Percentiles rank a stretch among this genome's conserved stretches.
phyloP scores from a whole-genome alignment of 352 stramenopile genomes.

The Globisporangium megalacanthum region DNA sequence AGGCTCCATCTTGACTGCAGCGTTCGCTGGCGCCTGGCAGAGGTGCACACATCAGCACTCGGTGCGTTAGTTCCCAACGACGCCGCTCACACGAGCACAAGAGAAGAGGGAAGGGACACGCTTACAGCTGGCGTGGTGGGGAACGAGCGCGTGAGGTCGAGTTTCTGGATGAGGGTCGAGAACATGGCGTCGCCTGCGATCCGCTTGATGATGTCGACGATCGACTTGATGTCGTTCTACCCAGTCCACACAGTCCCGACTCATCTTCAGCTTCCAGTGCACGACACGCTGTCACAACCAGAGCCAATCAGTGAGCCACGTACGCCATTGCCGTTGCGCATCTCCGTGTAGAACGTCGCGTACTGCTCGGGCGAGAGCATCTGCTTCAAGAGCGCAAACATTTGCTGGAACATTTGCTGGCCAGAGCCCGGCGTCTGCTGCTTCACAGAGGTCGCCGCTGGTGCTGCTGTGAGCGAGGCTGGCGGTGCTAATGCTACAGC shows the following conservation, averaged over 20 bases:
- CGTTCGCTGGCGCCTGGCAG: neutral
- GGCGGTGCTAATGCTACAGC: no score
- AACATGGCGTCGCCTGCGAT: slow-evolving; percentile 79
- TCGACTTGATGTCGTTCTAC: slow-evolving; percentile 84
- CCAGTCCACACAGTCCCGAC: neutral
- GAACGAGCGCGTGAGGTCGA: slow-evolving; percentile 68
- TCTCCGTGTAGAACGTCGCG: slow-evolving; percentile 72
- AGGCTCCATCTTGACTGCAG: slow-evolving; percentile 19
- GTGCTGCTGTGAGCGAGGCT: neutral
- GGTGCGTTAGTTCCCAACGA: neutral
- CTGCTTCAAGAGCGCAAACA: slow-evolving; percentile 79
- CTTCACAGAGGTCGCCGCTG: slow-evolving; percentile 1
- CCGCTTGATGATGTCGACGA: slow-evolving; percentile 86
- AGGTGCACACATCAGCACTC: neutral
- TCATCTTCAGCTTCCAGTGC: no score
- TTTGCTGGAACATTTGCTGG: slow-evolving; percentile 85
- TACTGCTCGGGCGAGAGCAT: slow-evolving; percentile 84
- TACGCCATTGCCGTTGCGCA: slow-evolving; percentile 74
- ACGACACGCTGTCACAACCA: neutral
- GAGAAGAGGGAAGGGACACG: neutral
- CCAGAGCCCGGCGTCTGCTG: slow-evolving; percentile 52
- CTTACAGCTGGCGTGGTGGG: slow-evolving; percentile 14
- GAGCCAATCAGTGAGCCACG: slow-evolving; percentile 2
- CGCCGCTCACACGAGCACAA: neutral
- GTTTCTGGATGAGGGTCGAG: slow-evolving; percentile 76